Percentiles rank a stretch among this genome's conserved stretches.
These are phyloP conservation scores for Chenopodium suecicum DNA, from an alignment of 148 eudicot genomes.

Conservation along the genomic window DNA sequence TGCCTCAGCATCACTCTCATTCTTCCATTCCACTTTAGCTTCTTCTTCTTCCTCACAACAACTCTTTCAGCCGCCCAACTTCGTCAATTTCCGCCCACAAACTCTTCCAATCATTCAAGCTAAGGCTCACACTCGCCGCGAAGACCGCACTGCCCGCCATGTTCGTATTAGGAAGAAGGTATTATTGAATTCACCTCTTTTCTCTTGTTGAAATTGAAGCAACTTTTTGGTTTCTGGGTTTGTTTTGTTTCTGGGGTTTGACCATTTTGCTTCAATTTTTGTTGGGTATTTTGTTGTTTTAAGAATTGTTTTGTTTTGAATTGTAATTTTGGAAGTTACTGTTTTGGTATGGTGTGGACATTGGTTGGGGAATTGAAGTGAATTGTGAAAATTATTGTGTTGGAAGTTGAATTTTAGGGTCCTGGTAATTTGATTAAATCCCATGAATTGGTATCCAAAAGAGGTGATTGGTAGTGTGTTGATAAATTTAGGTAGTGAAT, in stretches of 20 bases:
- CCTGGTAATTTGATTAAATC: too few relatives aligned
- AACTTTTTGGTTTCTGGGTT: constrained; percentile 3
- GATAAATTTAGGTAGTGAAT: neutral
- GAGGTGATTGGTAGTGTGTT: too few relatives aligned
- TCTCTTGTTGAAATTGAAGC: neutral
- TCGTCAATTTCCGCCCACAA: constrained; percentile 26
- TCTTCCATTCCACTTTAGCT: constrained; percentile 31
- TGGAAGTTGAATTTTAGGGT: neutral
- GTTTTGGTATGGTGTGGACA: neutral
- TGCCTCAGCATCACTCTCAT: constrained; percentile 36
- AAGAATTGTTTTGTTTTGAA: neutral
- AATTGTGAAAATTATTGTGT: neutral
- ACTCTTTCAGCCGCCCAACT: constrained; percentile 25
- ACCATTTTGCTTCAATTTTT: neutral
- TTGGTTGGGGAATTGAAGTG: neutral
- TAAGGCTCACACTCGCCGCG: constrained; percentile 45
- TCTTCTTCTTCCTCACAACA: constrained; percentile 24
- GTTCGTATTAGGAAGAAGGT: constrained; percentile 62
- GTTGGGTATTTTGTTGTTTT: neutral
- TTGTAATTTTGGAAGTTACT: neutral
- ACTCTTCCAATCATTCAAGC: constrained; percentile 38
- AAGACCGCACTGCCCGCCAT: constrained; percentile 65
- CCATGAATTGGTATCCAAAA: too few relatives aligned
- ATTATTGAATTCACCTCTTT: too few relatives aligned
- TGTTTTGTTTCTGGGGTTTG: neutral